Conservation (phyloP, 768 basidiomycete genomes). For the Pulveroboletus ravenelii region DNA sequence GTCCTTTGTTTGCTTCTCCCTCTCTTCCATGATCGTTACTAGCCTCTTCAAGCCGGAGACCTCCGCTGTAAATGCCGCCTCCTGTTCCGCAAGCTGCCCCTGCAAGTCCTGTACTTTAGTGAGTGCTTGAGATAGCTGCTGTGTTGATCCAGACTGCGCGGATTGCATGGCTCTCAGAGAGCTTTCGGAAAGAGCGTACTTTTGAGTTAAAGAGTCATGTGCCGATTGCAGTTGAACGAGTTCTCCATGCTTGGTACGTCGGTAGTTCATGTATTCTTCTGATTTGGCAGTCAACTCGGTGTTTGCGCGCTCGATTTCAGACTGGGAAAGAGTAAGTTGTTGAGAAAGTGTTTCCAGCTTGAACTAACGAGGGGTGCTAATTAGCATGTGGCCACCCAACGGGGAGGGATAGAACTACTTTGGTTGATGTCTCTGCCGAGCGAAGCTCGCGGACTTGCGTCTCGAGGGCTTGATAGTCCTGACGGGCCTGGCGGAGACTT, state of each 20-base stretch:
- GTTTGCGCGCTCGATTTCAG: conserved; percentile 69
- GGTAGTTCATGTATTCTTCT: conserved; percentile 80
- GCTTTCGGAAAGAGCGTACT: conserved; percentile 59
- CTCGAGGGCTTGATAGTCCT: conserved; percentile 66
- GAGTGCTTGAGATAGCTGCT: conserved; percentile 74
- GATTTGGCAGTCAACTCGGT: conserved; percentile 66
- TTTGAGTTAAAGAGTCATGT: conserved; percentile 68
- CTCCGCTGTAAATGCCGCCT: conserved; percentile 77
- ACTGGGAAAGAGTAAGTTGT: conserved; percentile 72
- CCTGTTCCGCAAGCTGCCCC: conserved; percentile 78
- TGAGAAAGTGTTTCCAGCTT: conserved; percentile 80
- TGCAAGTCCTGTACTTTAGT: conserved; percentile 70
- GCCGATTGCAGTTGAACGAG: conserved; percentile 70
- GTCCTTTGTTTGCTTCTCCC: conserved; percentile 79
- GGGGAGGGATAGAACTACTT: conserved; percentile 39
- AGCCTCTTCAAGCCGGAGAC: conserved; percentile 68
- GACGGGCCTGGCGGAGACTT: conserved; percentile 69
- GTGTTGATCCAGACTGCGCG: conserved; percentile 63
- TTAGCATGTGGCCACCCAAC: background rate
- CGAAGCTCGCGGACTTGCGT: conserved; percentile 66
- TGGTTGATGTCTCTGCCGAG: conserved; percentile 71
- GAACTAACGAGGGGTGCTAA: conserved; percentile 47
- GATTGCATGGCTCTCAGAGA: conserved; percentile 72
- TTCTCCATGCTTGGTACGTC: conserved; percentile 77
- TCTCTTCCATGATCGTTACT: conserved; percentile 79